Evolutionary conservation across 1,284 basidiomycete species (phyloP), one percentile per base, ranked within the genome.

Genomic region (Pseudozyma hubeiensis): DNA sequence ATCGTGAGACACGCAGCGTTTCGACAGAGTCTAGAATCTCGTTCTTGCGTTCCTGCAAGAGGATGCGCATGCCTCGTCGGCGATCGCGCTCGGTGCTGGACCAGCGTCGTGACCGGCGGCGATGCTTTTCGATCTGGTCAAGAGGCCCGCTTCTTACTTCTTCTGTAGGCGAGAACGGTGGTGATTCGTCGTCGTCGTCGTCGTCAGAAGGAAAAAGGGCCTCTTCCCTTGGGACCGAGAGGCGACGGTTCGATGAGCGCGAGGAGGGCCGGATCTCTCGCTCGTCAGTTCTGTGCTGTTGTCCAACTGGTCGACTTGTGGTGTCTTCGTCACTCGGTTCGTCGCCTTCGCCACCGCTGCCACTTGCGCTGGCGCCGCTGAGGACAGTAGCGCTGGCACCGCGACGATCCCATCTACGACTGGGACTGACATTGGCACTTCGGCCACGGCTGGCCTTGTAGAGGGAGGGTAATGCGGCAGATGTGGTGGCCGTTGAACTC

Each of bases 81-180:
- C 73, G 73, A 34, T 69, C 73, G 30, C 73, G 61, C 51, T 76
- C 73, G 35, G 73, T 60, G 55, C 69, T 76, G n/a, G 73, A 76
- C 64, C 68, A 68, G 24, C 73, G 57, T 0, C 73, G 41, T 19
- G 64, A 52, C 6, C 73, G 48, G 7, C 55, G 53, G 10, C 45
- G 47, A 10, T 55, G 53, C 14, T 53, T 10, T 3, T 44, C 39
- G 9, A 39, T 34, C 30, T 52, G 52, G 24, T 14, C 39, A 6
- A 31, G 39, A 17, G 43, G 29, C 6, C 19, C 37, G 52, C 55
- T 49, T 5, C 30, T 41, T 7, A 14, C 24, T 13, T 64, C 57
- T 13, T 64, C 57, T 14, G 41, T 24, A 0, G 73, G 60, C n/a
- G 69, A 68, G 9, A 66, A 46, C 1, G 39, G 59, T 9, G 55